A percentile compares a stretch with the other conserved stretches of the same genome.
phyloP scores from a whole-genome alignment of 495 filamentous ascomycete genomes.

The Neurospora sp. region DNA sequence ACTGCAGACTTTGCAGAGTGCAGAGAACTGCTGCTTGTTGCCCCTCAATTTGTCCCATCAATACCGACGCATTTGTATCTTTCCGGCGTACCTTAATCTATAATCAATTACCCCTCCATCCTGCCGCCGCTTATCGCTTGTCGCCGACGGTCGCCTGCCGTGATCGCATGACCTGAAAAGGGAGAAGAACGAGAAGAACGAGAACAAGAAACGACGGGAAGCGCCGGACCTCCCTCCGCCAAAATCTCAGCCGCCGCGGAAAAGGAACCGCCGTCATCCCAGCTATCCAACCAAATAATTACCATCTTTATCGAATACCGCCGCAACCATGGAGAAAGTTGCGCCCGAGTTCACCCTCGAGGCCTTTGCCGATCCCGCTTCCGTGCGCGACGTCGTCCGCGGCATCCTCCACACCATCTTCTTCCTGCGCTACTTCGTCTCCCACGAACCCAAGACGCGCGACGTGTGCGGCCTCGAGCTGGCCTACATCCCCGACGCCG shows the following conservation, averaged over 20 bases:
- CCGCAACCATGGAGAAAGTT: constrained; percentile 39
- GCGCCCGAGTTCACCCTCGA: constrained; percentile 78
- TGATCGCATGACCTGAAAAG: not conserved
- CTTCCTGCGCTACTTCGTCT: constrained; percentile 95
- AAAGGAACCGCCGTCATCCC: not conserved
- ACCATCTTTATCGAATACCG: not conserved
- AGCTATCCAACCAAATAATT: not conserved
- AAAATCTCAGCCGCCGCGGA: not conserved
- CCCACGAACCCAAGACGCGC: constrained; percentile 69
- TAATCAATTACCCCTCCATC: not conserved
- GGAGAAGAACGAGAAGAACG: not conserved
- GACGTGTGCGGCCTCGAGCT: constrained; percentile 90
- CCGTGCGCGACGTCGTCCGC: constrained; percentile 84
- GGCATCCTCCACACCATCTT: constrained; percentile 96
- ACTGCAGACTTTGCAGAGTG: not conserved
- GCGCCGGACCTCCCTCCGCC: not conserved
- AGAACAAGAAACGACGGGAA: not conserved
- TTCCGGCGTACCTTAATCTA: not conserved
- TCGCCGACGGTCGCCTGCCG: not conserved
- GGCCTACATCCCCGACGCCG: constrained; percentile 76
- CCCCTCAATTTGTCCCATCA: not conserved
- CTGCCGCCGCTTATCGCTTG: not conserved
- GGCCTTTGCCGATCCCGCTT: constrained; percentile 69
- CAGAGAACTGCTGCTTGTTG: not conserved
- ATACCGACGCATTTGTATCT: not conserved